These are phyloP conservation scores for Cryptosporidium muris DNA, from an alignment of 169 alveolate genomes.

Conservation along the genomic window DNA sequence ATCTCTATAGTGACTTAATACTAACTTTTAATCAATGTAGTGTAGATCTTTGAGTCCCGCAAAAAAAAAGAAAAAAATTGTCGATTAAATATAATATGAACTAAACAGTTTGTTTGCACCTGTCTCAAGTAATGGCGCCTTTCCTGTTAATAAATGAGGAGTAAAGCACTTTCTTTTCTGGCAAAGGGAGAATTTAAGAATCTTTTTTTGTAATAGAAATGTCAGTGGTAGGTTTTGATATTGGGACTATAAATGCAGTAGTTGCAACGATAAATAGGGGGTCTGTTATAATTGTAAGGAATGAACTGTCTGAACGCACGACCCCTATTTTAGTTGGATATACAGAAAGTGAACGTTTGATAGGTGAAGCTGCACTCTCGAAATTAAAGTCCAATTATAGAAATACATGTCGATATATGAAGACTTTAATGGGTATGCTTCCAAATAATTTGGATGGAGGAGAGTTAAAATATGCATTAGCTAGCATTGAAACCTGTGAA, in stretches of 20 bases:
- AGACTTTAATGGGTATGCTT: conserved; percentile 85
- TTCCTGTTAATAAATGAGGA: no score
- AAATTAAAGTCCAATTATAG: conserved; percentile 85
- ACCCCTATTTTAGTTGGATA: conserved; percentile 93
- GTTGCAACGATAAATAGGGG: conserved; percentile 94
- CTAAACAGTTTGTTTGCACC: no score
- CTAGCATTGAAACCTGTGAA: conserved; percentile 61
- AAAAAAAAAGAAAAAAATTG: no score
- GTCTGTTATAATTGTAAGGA: conserved; percentile 92
- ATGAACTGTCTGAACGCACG: conserved; percentile 92
- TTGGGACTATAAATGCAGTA: conserved; percentile 94
- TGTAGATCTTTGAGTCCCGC: no score
- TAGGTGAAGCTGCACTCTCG: conserved; percentile 92
- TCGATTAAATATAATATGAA: no score
- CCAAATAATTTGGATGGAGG: conserved; percentile 56
- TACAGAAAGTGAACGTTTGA: conserved; percentile 87
- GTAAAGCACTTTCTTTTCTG: no score
- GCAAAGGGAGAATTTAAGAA: no score
- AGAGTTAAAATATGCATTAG: conserved; percentile 30
- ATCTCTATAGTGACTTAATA: no score
- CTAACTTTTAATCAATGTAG: no score
- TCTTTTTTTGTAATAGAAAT: conserved; percentile 39
- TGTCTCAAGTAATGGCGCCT: no score
- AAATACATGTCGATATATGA: conserved; percentile 89
- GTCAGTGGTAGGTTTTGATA: conserved; percentile 95